Evolutionary conservation across 2,329 filamentous ascomycete genomes (phyloP), one percentile per base, ranked within the genome.

Genomic region (Pseudogymnoascus sp.): DNA sequence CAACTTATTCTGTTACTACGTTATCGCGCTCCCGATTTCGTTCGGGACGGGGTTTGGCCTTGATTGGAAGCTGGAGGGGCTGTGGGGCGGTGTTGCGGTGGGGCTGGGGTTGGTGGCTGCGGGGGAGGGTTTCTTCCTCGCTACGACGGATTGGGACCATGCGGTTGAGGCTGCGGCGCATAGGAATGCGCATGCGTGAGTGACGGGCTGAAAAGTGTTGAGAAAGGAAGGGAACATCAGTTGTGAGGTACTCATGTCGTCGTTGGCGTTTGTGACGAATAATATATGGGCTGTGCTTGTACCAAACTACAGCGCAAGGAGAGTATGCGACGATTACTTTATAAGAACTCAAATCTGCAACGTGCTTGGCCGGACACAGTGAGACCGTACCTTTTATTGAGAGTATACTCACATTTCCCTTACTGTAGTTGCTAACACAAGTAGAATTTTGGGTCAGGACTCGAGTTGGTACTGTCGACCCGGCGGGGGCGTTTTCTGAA

Each of bases 1-100:
- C 6, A 96, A 95, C 71, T 77, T 97, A 2, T 84, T 91, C 60
- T 88, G 88, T 21, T 97, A 97, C 77, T 99, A 97, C 75, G 78
- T 84, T 16, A 82, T 97, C 25, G 93, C 91, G 0, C 80, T 97
- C 75, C 93, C 95, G 0, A 84, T 96, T 36, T 91, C 88, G 40
- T 88, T 97, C 68, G 85, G 83, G 3, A 84, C 89, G 0, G 89
- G 87, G 0, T 96, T 97, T 73, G 88, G 86, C 0, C 77, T 93
- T 3, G 81, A 81, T 18, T 96, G 89, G 91, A 85, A 86, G 56
- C 77, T 97, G 38, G 80, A 85, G 63, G 93, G 93, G 0, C 78
- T 97, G 16, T 97, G 93, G 93, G 78, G 81, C 11, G 90, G 91
- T 18, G 85, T 92, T 5, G 88, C 87, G 0, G 74, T 96, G 66